Evolutionary conservation across 139 green algal species (phyloP).

Genomic region (Pleodorina starrii): DNA sequence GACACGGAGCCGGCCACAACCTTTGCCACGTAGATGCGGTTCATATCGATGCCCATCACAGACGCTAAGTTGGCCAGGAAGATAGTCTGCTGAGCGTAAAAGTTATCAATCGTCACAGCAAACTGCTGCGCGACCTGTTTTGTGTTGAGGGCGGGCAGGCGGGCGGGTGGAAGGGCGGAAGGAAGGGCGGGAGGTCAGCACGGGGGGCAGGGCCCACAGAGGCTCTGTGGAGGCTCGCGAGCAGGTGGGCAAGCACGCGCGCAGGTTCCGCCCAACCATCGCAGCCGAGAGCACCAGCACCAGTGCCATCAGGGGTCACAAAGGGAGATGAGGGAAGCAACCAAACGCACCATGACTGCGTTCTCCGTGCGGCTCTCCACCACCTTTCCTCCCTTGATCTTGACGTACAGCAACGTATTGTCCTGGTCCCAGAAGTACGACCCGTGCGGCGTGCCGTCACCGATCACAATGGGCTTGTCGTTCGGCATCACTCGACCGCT

Average conservation of each 20-base stretch:
- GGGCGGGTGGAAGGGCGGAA: too few relatives aligned
- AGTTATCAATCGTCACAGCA: slow-evolving; percentile 22
- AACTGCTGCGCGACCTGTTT: slow-evolving; percentile 7
- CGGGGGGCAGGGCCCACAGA: too few relatives aligned
- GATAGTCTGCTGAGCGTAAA: background rate
- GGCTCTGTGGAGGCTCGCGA: too few relatives aligned
- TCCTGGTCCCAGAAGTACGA: slow-evolving; percentile 58
- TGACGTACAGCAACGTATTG: slow-evolving; percentile 42
- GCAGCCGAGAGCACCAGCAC: too few relatives aligned
- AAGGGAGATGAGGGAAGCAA: too few relatives aligned
- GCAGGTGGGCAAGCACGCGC: too few relatives aligned
- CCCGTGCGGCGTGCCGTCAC: slow-evolving; percentile 51
- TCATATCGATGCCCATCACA: background rate
- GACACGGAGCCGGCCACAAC: slow-evolving; percentile 19
- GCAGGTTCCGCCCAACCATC: too few relatives aligned
- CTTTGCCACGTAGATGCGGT: slow-evolving; percentile 23
- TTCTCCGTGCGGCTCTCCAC: slow-evolving; percentile 59
- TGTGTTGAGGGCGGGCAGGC: background rate
- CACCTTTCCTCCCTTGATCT: slow-evolving; percentile 50
- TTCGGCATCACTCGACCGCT: slow-evolving; percentile 32
- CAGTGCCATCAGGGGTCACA: too few relatives aligned
- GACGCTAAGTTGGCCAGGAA: slow-evolving; percentile 31
- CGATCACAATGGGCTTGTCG: slow-evolving; percentile 16
- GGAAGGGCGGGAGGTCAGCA: too few relatives aligned
- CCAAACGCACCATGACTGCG: slow-evolving; percentile 38